A percentile compares a stretch with the other conserved stretches of the same genome.
phyloP scores from a whole-genome alignment of 305 asterid species.

The Solanum hybrid region DNA sequence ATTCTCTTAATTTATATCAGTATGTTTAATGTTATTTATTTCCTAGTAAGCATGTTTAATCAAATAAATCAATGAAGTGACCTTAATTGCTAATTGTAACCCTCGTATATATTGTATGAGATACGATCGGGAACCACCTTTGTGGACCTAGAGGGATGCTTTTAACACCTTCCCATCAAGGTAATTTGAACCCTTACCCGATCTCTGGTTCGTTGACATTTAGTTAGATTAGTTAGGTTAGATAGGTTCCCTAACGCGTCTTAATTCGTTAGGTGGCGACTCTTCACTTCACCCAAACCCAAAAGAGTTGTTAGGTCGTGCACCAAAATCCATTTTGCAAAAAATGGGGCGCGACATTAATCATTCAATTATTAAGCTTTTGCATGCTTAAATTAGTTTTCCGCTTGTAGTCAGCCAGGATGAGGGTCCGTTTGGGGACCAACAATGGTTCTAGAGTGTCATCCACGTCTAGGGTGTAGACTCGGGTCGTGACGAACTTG shows the following conservation, averaged over 20 bases:
- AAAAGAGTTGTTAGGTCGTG: neutral
- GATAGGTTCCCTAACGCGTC: neutral
- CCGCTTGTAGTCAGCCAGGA: too few relatives aligned
- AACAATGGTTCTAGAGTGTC: too few relatives aligned
- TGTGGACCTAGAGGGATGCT: neutral
- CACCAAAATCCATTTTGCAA: neutral
- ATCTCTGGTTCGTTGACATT: neutral
- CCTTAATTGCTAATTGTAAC: too few relatives aligned
- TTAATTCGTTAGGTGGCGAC: neutral
- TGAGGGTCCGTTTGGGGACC: too few relatives aligned
- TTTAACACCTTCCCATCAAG: neutral
- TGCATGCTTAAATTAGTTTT: too few relatives aligned
- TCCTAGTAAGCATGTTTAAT: too few relatives aligned
- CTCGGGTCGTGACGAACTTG: neutral
- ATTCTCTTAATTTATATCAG: too few relatives aligned
- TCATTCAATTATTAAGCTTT: too few relatives aligned
- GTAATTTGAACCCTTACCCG: neutral
- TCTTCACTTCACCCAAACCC: neutral
- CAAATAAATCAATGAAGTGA: too few relatives aligned
- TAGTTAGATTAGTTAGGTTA: neutral
- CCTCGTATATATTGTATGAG: neutral
- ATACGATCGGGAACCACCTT: neutral
- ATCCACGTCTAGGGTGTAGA: too few relatives aligned
- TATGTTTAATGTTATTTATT: too few relatives aligned
- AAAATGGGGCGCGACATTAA: neutral